A percentile compares a stretch with the other conserved stretches of the same genome.
Evolutionary conservation across 306 rosid genomes (phyloP).

Genomic region (Aeschynomene evenia): DNA sequence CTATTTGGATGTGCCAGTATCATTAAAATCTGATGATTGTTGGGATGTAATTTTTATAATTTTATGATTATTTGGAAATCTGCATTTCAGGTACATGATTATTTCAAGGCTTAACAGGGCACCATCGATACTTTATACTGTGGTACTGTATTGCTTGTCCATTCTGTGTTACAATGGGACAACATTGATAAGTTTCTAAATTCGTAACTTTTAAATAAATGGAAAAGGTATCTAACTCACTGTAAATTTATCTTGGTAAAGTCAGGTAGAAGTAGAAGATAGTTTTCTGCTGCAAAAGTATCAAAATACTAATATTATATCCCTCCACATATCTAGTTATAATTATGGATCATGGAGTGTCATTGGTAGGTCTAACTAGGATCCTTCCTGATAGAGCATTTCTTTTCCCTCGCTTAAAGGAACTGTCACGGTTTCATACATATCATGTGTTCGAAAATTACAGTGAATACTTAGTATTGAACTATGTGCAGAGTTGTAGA

Average conservation of each 20-base stretch:
- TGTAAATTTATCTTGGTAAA: neutral
- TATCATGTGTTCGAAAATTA: slow-evolving; percentile 23
- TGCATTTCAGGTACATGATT: slow-evolving; percentile 80
- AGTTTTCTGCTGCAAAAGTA: neutral
- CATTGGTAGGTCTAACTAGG: slow-evolving; percentile 7
- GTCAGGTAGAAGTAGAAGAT: neutral
- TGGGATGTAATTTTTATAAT: slow-evolving; percentile 23
- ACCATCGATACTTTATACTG: slow-evolving; percentile 80
- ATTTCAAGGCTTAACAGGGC: slow-evolving; percentile 67
- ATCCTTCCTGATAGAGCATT: neutral
- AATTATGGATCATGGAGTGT: neutral
- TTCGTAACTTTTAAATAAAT: slow-evolving; percentile 25
- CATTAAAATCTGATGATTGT: slow-evolving; percentile 1
- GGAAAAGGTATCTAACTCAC: slow-evolving; percentile 20
- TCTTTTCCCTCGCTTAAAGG: neutral
- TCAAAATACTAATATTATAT: slow-evolving; percentile 2
- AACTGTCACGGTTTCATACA: slow-evolving; percentile 13
- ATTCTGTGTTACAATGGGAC: slow-evolving; percentile 5
- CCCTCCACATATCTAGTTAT: neutral
- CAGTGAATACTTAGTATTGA: slow-evolving; percentile 23
- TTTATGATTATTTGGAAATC: slow-evolving; percentile 33
- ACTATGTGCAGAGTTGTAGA: slow-evolving; percentile 78
- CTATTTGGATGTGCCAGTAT: slow-evolving; percentile 3
- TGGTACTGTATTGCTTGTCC: slow-evolving; percentile 54
- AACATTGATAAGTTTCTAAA: slow-evolving; percentile 8